Evolutionary conservation across 208 protist species (phyloP), one percentile per base, ranked within the genome.

Genomic region (Trypanosoma congolense): DNA sequence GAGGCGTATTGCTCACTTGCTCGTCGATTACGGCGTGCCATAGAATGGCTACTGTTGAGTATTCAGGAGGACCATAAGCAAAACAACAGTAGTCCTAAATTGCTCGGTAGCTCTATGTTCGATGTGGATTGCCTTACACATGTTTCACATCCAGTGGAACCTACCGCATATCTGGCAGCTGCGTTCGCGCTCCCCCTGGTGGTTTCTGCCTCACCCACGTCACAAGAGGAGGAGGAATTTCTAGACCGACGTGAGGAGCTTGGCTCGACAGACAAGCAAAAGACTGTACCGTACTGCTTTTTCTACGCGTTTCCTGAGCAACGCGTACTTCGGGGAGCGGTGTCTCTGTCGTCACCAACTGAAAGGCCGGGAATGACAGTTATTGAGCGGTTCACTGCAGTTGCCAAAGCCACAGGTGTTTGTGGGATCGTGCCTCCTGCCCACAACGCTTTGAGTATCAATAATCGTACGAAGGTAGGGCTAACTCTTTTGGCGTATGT

Each of bases 161-260:
- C 82, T 24, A 81, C 77, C 10, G 75, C 75, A 21, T 77, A 75
- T 22, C 18, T 86, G 4, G 65, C 82, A n/a, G 70, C 75, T 31
- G 55, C 76, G 41, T 77, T 77, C 46, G 59, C 76, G 4, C 36
- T 78, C 18, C 56, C 72, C 1, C 65, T 65, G 1, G 41, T 87
- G 16, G 56, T 72, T 25, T 59, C 66, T 35, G 53, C 61, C 1
- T 9, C 49, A 22, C 31, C 48, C 12, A 22, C 62, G 9, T 21
- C 46, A 30, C 24, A 40, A 9, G 48, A 54, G 26, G 53, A 55
- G 6, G 60, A 43, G 19, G 35, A 16, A 25, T 14, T 31, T 25
- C 3, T 19, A 6, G 45, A 16, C 22, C n/a, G 30, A 24, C 18
- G 21, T 16, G 42, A 52, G 33, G 36, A 18, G 12, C 14, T 35